Evolutionary conservation across 768 basidiomycete species (phyloP).

Genomic region (Kwoniella sp.): DNA sequence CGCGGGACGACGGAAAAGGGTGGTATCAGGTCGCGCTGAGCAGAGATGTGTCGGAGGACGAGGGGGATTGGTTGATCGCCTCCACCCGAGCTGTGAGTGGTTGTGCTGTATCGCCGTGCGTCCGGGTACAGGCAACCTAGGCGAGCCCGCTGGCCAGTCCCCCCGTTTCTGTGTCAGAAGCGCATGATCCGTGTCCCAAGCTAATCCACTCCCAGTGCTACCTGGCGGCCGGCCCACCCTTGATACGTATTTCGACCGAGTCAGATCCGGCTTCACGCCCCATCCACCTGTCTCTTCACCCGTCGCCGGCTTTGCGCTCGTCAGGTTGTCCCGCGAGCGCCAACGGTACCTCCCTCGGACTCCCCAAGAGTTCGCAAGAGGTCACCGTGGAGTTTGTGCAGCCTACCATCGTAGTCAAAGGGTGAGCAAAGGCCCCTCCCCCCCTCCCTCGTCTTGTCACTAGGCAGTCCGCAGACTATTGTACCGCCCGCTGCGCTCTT

Average conservation of each 20-base stretch:
- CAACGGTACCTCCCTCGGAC: not conserved
- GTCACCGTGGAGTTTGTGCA: not conserved
- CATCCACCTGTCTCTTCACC: not conserved
- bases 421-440: too few species aligned
- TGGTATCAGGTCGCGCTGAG: constrained; percentile 37
- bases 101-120: not conserved
- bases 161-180: not conserved
- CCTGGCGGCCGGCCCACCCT: too few species aligned
- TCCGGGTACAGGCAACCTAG: not conserved
- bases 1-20: constrained; percentile 20
- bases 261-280: not conserved
- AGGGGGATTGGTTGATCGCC: constrained; percentile 19
- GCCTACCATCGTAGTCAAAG: not conserved
- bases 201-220: constrained; percentile 5
- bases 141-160: too few species aligned
- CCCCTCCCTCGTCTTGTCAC: too few species aligned
- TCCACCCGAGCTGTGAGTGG: constrained; percentile 27
- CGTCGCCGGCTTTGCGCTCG: not conserved
- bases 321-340: not conserved
- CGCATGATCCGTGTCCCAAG: not conserved
- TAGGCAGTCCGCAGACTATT: too few species aligned
- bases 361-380: not conserved
- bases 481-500: too few species aligned
- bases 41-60: not conserved
- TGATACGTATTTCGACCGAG: too few species aligned